These are phyloP conservation scores for Komagataella pseudopastoris DNA, from an alignment of 805 yeast species.

Conservation along the genomic window DNA sequence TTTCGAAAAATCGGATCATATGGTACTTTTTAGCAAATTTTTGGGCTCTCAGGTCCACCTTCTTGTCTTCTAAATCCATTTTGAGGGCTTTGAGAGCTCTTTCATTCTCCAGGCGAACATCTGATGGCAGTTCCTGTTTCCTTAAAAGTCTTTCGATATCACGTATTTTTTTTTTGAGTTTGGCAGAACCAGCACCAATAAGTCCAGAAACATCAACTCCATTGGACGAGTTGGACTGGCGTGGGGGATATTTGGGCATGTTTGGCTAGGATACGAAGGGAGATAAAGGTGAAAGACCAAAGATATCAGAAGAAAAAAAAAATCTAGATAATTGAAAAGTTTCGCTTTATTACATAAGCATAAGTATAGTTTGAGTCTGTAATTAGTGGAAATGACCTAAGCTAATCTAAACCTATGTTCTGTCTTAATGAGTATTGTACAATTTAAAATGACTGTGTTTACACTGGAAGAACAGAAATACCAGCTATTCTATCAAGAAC, in stretches of 20 bases:
- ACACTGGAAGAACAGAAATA: constrained; percentile 54
- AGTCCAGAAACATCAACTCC: constrained; percentile 16
- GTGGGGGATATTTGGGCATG: not conserved
- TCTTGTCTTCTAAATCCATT: constrained; percentile 29
- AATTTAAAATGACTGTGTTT: constrained; percentile 4
- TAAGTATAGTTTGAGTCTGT: not conserved
- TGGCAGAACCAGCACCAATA: constrained; percentile 23
- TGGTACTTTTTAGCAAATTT: constrained; percentile 60
- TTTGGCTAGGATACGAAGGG: not conserved
- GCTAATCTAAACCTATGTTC: not conserved
- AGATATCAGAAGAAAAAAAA: not conserved
- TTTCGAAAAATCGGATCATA: constrained; percentile 87
- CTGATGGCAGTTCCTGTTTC: constrained; percentile 43
- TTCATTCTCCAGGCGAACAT: constrained; percentile 34
- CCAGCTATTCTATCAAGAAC: constrained; percentile 51
- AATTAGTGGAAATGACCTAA: not conserved
- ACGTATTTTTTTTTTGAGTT: constrained; percentile 74
- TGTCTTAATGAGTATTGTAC: not conserved
- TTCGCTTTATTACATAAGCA: not conserved
- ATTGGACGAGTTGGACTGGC: not conserved
- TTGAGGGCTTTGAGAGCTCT: constrained; percentile 31
- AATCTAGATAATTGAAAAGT: not conserved
- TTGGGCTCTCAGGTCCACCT: constrained; percentile 24
- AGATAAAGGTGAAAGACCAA: not conserved
- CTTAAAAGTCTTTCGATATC: constrained; percentile 63